phyloP scores from a whole-genome alignment of 257 asterid genomes.

The Cruciata laevipes region DNA sequence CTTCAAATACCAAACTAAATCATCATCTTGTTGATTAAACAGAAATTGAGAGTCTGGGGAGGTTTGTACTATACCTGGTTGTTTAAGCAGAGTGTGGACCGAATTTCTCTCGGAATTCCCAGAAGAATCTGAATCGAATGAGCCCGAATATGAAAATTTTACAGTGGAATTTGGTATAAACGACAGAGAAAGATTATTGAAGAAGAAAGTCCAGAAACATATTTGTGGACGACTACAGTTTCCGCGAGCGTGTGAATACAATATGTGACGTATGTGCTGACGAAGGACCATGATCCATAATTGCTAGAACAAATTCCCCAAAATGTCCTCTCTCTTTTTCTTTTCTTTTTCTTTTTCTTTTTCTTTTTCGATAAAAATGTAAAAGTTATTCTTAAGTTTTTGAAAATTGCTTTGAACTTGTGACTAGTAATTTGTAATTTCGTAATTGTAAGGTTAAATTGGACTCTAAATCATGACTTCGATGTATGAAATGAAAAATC shows the following conservation, averaged over 20 bases:
- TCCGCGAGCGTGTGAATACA: not conserved
- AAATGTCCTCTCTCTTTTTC: too few relatives aligned
- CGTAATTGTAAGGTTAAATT: too few relatives aligned
- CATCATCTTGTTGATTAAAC: not conserved
- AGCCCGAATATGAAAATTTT: not conserved
- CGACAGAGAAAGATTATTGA: not conserved
- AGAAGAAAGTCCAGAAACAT: not conserved
- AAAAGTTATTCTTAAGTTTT: too few relatives aligned
- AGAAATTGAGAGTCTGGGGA: not conserved
- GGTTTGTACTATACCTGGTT: not conserved
- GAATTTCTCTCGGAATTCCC: not conserved
- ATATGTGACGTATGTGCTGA: not conserved
- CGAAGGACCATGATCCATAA: not conserved
- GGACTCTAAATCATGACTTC: too few relatives aligned
- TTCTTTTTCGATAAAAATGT: too few relatives aligned
- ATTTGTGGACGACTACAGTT: not conserved
- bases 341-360: too few relatives aligned
- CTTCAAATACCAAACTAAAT: not conserved
- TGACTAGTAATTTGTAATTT: too few relatives aligned
- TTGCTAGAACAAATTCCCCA: not conserved
- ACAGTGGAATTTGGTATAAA: not conserved
- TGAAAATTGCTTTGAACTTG: too few relatives aligned
- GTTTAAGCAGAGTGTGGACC: not conserved
- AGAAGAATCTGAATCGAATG: conserved; percentile 1
- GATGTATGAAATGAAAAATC: too few relatives aligned